Conservation (phyloP, 306 rosid species). For the Phaseolus lunatus region DNA sequence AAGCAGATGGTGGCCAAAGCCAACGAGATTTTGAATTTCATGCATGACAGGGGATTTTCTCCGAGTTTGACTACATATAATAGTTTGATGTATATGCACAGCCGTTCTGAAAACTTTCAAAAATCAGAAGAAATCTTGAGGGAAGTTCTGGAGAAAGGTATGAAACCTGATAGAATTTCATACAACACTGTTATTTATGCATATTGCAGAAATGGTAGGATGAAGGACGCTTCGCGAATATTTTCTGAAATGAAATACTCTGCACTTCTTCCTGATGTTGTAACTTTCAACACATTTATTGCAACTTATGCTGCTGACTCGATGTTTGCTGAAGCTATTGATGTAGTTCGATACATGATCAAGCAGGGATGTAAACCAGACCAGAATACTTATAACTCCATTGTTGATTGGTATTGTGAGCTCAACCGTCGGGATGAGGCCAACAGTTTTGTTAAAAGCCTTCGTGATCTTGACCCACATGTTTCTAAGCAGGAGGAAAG, state of each 20-base stretch:
- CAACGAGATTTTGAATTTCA: conserved; percentile 74
- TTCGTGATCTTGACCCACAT: conserved; percentile 67
- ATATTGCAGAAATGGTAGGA: conserved; percentile 80
- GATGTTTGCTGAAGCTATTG: conserved; percentile 78
- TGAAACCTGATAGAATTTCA: conserved; percentile 81
- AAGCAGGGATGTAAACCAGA: conserved; percentile 84
- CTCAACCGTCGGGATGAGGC: conserved; percentile 71
- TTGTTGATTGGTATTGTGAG: conserved; percentile 84
- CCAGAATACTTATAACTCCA: conserved; percentile 78
- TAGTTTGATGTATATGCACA: conserved; percentile 86
- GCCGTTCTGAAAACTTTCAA: conserved; percentile 76
- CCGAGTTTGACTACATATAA: conserved; percentile 93
- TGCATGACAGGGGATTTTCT: conserved; percentile 76
- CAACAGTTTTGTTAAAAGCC: conserved; percentile 63
- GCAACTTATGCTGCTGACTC: conserved; percentile 82
- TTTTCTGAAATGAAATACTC: conserved; percentile 77
- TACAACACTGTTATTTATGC: conserved; percentile 83
- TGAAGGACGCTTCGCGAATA: conserved; percentile 83
- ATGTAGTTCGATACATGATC: conserved; percentile 84
- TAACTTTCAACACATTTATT: conserved; percentile 84
- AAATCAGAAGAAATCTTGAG: conserved; percentile 75
- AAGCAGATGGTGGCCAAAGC: conserved; percentile 80
- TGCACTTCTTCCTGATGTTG: conserved; percentile 76
- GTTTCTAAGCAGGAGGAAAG: conserved; percentile 57
- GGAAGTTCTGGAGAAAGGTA: conserved; percentile 73